Evolutionary conservation across 2,329 filamentous ascomycete genomes (phyloP).

Genomic region (Lithohypha guttulata): DNA sequence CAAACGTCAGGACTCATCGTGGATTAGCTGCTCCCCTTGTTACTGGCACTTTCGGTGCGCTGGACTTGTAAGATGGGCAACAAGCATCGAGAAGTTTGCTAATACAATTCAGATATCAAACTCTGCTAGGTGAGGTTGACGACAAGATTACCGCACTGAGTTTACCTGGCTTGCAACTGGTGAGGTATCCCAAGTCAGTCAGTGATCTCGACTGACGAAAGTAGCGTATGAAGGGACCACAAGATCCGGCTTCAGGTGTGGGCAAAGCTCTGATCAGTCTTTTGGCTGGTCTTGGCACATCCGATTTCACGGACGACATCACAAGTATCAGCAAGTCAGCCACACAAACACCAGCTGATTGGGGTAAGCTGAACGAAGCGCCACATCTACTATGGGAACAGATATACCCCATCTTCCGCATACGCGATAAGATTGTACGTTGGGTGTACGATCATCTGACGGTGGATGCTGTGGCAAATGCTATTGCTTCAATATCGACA

Average conservation of each 20-base stretch:
- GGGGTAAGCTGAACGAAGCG: slow-evolving; percentile 6
- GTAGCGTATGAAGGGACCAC: slow-evolving; percentile 1
- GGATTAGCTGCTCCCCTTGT: slow-evolving; percentile 2
- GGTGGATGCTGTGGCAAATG: slow-evolving; percentile 6
- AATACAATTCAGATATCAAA: slow-evolving; percentile 6
- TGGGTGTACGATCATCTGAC: slow-evolving; percentile 8
- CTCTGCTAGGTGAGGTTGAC: slow-evolving; percentile 6
- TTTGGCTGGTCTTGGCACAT: not conserved
- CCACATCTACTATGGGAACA: slow-evolving; percentile 4
- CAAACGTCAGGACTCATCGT: slow-evolving; percentile 3
- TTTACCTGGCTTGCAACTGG: slow-evolving; percentile 5
- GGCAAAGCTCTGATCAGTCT: not conserved
- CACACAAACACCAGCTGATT: slow-evolving; percentile 4
- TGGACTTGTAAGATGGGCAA: not conserved
- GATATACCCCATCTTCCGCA: slow-evolving; percentile 1
- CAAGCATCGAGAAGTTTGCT: not conserved
- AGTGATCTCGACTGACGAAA: not conserved
- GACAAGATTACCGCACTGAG: slow-evolving; percentile 5
- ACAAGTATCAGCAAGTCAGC: slow-evolving; percentile 7
- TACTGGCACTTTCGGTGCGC: slow-evolving; percentile 6
- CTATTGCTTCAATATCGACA: slow-evolving; percentile 4
- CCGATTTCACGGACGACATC: slow-evolving; percentile 2
- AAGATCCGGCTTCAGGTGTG: not conserved
- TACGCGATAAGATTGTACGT: slow-evolving; percentile 8
- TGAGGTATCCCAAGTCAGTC: not conserved